Evolutionary conservation across 257 asterid genomes (phyloP), one percentile per base, ranked within the genome.

Genomic region (Nicotiana noctiflora): DNA sequence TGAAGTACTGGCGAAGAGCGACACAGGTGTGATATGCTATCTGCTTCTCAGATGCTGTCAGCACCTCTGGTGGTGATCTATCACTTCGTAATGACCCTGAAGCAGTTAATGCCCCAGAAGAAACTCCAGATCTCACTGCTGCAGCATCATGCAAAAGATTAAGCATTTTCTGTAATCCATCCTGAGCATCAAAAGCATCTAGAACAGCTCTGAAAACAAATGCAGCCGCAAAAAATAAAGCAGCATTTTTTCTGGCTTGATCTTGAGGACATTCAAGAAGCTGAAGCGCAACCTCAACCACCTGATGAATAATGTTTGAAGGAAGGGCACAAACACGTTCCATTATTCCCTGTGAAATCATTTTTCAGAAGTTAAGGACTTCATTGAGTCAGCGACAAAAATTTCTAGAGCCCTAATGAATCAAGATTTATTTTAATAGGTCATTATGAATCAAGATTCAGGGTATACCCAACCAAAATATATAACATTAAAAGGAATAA

Each of bases 321-420:
- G 99, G 98, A 83, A 92, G 97, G 60, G 97, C 95, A 83, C 98
- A 96, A 53, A 96, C 97, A 52, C 99, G 99, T 83, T 96, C 99
- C 99, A 96, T 96, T 87, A 96, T 91, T 77, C 97, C 99, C 98
- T 95, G 87, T 49, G 87, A 76, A 57, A 67, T 46, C 12, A 86
- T 53, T 40, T 46, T 64, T 64, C 76, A 14, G 15, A 51, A 79
- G 77, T 64, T 55, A 70, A 44, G 31, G 15, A 76, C 13, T 51
- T 51, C 56, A 72, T 46, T 72, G 40, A 72, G 40, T 14, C 40
- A 0, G 57, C 57, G 44, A 44, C 78, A 21, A 46, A 72, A 72
- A 46, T 46, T 49, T 72, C 14, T 13, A 23, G 25, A 49, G 27
- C 79, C 79, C 15, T 17, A 74, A 23, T 14, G 44, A 49, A 49